Evolutionary conservation across 345 rosid species (phyloP).

Genomic region (Abelmoschus esculentus): DNA sequence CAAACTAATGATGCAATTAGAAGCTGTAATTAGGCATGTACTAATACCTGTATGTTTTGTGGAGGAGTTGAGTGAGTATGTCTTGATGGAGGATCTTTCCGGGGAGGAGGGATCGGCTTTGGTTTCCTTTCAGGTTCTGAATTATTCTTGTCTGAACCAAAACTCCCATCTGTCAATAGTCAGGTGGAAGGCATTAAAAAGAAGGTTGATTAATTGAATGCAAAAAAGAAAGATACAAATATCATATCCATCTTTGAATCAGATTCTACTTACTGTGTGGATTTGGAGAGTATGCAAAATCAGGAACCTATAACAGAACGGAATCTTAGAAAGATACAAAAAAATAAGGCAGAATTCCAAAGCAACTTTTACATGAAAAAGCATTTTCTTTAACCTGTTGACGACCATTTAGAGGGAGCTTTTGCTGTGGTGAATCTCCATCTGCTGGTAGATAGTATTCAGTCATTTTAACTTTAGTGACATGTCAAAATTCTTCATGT

Average conservation of each 20-base stretch:
- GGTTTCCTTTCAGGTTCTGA: constrained; percentile 24
- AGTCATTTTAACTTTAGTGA: constrained; percentile 38
- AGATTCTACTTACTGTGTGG: neutral
- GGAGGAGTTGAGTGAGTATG: constrained; percentile 33
- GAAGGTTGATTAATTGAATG: neutral
- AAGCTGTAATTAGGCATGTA: neutral
- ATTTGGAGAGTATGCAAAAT: neutral
- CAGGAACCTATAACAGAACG: neutral
- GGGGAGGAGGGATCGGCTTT: constrained; percentile 32
- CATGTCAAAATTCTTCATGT: constrained; percentile 13
- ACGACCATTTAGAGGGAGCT: constrained; percentile 55
- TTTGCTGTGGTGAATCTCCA: constrained; percentile 84
- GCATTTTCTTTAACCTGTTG: constrained; percentile 55
- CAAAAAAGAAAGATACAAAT: constrained; percentile 15
- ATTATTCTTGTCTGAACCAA: constrained; percentile 62
- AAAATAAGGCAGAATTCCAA: constrained; percentile 12
- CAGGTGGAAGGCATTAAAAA: neutral
- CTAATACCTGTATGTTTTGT: constrained; percentile 26
- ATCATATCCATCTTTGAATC: constrained; percentile 15
- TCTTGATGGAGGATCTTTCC: constrained; percentile 49
- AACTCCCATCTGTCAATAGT: constrained; percentile 51
- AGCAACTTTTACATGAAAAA: constrained; percentile 11
- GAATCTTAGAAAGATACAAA: neutral
- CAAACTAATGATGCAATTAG: neutral
- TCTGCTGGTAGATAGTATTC: constrained; percentile 29